Percentiles rank a stretch among this genome's conserved stretches.
These are phyloP conservation scores for Umbelopsis sp. DNA, from an alignment of 192 early-diverging fungal genomes.

Conservation along the genomic window DNA sequence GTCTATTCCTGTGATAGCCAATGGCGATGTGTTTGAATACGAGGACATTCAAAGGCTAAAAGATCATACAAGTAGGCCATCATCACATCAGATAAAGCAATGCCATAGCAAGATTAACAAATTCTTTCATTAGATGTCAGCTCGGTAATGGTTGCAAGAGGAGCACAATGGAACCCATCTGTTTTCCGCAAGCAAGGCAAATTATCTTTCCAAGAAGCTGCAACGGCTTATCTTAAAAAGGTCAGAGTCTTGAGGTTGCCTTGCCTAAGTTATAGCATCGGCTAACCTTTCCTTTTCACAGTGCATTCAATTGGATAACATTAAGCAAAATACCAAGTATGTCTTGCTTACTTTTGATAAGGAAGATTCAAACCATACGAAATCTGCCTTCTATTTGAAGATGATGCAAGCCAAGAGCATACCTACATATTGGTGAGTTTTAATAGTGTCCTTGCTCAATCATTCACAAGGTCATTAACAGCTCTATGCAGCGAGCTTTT, in stretches of 20 bases:
- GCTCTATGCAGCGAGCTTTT: constrained; percentile 25
- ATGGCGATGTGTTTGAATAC: constrained; percentile 83
- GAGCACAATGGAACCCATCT: constrained; percentile 84
- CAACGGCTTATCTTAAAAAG: constrained; percentile 67
- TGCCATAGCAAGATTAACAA: neutral
- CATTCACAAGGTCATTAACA: neutral
- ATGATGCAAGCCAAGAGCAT: constrained; percentile 56
- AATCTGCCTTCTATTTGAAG: constrained; percentile 41
- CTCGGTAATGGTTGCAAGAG: constrained; percentile 92
- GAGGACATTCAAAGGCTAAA: constrained; percentile 65
- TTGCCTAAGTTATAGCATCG: too few species aligned
- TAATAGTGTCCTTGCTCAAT: neutral
- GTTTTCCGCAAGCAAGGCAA: constrained; percentile 75
- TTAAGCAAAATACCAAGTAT: constrained; percentile 91
- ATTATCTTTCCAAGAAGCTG: constrained; percentile 57
- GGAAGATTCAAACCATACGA: constrained; percentile 53
- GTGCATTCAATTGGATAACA: constrained; percentile 71
- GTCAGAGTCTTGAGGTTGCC: constrained; percentile 28
- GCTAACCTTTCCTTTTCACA: constrained; percentile 19
- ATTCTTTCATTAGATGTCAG: constrained; percentile 32
- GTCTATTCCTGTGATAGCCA: constrained; percentile 84
- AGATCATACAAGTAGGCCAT: constrained; percentile 52
- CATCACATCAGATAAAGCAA: neutral
- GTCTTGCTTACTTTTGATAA: constrained; percentile 84
- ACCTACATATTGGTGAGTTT: constrained; percentile 55